phyloP scores from a whole-genome alignment of 257 asterid species.

The Solanum chaucha region DNA sequence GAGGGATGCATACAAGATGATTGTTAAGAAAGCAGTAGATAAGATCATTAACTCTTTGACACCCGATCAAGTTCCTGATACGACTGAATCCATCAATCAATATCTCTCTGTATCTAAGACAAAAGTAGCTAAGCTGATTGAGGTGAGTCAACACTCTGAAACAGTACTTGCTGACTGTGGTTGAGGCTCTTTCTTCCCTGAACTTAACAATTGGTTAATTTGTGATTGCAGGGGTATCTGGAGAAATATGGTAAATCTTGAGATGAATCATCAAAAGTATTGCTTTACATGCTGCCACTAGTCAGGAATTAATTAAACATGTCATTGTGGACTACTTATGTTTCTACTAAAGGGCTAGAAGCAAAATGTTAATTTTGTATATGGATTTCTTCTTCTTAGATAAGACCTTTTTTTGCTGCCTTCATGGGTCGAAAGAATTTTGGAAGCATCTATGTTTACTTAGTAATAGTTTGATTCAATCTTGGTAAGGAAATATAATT shows the following conservation, averaged over 20 bases:
- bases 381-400: background rate
- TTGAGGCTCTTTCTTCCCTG: background rate
- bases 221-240: conserved; percentile 65
- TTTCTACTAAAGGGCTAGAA: background rate
- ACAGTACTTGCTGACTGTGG: background rate
- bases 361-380: background rate
- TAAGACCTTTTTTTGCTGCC: background rate
- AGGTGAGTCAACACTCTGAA: conserved; percentile 43
- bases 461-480: background rate
- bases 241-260: conserved; percentile 54
- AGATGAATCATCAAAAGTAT: conserved; percentile 1
- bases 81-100: conserved; percentile 40
- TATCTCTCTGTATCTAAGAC: conserved; percentile 45
- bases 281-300: background rate
- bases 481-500: background rate
- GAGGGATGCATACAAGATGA: conserved; percentile 69
- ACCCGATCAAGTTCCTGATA: conserved; percentile 56
- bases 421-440: background rate
- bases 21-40: conserved; percentile 65
- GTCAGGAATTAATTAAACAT: background rate
- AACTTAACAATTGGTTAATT: conserved; percentile 7
- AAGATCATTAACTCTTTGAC: conserved; percentile 58
- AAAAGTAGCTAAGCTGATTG: conserved; percentile 68
- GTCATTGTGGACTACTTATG: background rate
- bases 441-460: background rate